Evolutionary conservation across 371 early-diverging fungal species (phyloP), one percentile per base, ranked within the genome.

Genomic region (Smittium culicis): DNA sequence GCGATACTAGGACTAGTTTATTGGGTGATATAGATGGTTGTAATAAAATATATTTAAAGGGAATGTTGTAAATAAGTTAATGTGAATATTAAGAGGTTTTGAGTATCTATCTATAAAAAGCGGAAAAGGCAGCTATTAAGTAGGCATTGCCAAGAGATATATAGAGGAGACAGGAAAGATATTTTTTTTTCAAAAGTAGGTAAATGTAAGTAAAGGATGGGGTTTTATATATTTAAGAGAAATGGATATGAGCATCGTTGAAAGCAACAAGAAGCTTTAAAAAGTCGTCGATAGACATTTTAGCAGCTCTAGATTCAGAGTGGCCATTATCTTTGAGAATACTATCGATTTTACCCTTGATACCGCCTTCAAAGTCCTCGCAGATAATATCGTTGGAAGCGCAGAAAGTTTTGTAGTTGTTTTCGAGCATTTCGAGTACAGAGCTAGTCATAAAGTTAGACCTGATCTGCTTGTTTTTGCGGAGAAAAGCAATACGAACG

Each of bases 381-480:
- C 67, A 27, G 32, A 83, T 84, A 75, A 82, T 66, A 34, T 86
- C 88, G 69, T 88, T 84, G 34, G 89, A 70, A 2, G 95, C 85
- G 67, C 90, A 89, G 68, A 77, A 89, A 0, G 96, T 96, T 77
- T 88, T 89, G 84, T 96, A 96, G 78, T 97, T 97, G 66, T 88
- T 85, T 76, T 92, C 92, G 27, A 94, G 74, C 86, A 94, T 88
- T 61, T 88, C 86, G 75, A 94, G 72, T 3, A 95, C 86, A 1
- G 87, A 79, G 1, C 85, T 82, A 31, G 88, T 87, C 77, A 94
- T 95, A 79, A 99, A 97, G 71, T 88, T 94, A 31, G 93, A 90
- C 1, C 86, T 77, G 61, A 98, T 77, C 0, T 93, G 94, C 83
- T 98, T 99, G 83, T 99, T 95, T 79, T 98, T 99, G 74, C 99